Base-by-base conservation (phyloP, 495 filamentous ascomycete genomes). In the Delitschia confertaspora region DNA sequence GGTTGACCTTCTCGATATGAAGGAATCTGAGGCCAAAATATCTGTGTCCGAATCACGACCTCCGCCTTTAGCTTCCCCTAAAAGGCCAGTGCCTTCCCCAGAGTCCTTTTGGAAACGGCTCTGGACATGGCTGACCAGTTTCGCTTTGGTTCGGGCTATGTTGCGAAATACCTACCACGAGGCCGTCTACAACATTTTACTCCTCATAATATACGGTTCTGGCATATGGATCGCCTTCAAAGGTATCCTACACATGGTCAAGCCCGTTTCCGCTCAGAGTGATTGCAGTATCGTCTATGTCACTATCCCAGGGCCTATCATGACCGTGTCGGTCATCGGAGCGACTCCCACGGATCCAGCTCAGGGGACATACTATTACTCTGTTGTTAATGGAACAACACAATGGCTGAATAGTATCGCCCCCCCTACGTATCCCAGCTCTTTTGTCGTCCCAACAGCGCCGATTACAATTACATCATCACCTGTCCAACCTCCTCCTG, bases 221-320 rank as follows among this genome's bases (percentile, higher is more conserved):
- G 37, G 21, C 1, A 29, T 30, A 23, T 49, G 46, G 46, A 9
- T 23, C 14, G 46, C 25, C 5, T 8, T 49, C 9, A 24, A 42
- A 22, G 38, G 30, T 32, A 7, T 38, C 14, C 31, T 37, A 27
- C 21, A 13, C 5, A 45, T 47, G 6, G 31, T 54, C 33, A 40
- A 13, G 13, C 33, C 22, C 1, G 51, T 49, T 11, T 26, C 35
- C 40, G 51, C 51, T 13, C 3, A 36, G 9, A 8, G 23, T 6
- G 20, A 49, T 25, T 55, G 51, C 26, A 55, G 46, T 41, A 39
- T 55, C 17, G 46, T 46, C 32, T 55, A 55, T 30, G 40, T 55
- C 18, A 50, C 51, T 9, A 30, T 50, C 14, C 45, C 45, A 11
- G 51, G 46, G 2, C 50, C 50, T 4, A 49, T 48, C 39, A 44